These are phyloP conservation scores for Yamadazyma buinensis DNA, from an alignment of 1,139 yeast species.

Conservation along the genomic window DNA sequence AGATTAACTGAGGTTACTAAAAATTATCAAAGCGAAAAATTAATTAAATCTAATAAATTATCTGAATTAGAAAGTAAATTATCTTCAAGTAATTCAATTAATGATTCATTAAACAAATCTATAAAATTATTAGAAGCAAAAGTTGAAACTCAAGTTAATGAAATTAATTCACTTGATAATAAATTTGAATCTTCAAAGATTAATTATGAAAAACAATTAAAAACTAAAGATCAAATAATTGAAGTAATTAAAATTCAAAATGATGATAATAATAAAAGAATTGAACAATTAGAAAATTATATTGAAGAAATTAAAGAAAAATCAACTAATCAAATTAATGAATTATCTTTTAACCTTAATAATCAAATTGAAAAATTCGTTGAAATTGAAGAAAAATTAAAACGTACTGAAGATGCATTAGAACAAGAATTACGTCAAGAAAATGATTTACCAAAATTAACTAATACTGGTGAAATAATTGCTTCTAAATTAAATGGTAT, in stretches of 20 bases:
- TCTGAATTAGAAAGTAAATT: constrained; percentile 25
- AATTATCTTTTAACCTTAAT: constrained; percentile 21
- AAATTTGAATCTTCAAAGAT: constrained; percentile 38
- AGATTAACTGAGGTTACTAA: constrained; percentile 38
- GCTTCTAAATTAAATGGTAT: constrained; percentile 51
- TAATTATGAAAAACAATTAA: constrained; percentile 58
- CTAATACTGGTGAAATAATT: constrained; percentile 37
- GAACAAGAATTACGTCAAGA: constrained; percentile 40
- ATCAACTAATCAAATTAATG: constrained; percentile 26
- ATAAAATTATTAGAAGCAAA: constrained; percentile 20
- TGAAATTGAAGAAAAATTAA: constrained; percentile 33
- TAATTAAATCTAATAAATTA: constrained; percentile 27
- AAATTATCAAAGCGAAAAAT: constrained; percentile 36
- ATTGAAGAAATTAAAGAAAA: constrained; percentile 39
- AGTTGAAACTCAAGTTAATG: constrained; percentile 43
- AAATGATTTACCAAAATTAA: constrained; percentile 36
- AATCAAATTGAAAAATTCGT: constrained; percentile 31
- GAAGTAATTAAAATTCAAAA: constrained; percentile 55
- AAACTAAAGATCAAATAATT: constrained; percentile 59
- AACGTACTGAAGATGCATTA: constrained; percentile 39
- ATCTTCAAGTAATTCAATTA: constrained; percentile 20
- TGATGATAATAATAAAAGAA: constrained; percentile 42
- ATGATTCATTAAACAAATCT: constrained; percentile 16
- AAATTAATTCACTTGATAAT: constrained; percentile 27
- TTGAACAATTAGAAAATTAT: constrained; percentile 45